Evolutionary conservation across 176 grass and related monocot species (phyloP).

Genomic region (Triticum aestivum): DNA sequence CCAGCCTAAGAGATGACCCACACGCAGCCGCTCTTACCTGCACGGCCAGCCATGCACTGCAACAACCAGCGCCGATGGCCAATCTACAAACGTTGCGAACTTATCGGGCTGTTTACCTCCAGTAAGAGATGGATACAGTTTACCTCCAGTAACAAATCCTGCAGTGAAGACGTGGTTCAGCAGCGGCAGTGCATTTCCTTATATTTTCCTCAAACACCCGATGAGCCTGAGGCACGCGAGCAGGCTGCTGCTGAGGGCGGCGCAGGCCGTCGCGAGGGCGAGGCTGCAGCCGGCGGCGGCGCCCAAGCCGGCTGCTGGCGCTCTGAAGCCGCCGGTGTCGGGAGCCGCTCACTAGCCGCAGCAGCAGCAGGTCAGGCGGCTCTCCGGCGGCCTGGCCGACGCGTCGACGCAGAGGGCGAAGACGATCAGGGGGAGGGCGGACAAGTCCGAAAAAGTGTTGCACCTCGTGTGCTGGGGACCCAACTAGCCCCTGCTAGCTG

Average conservation of each 20-base stretch:
- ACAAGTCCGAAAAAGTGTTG: slow-evolving; percentile 44
- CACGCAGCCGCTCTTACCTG: too few species aligned
- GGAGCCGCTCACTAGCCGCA: background rate
- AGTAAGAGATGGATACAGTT: too few species aligned
- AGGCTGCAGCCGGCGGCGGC: slow-evolving; percentile 11
- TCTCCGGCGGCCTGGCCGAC: background rate
- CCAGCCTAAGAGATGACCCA: too few species aligned
- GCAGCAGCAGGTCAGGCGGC: slow-evolving; percentile 7
- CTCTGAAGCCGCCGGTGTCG: background rate
- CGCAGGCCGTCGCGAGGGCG: slow-evolving; percentile 19
- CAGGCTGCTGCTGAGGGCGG: slow-evolving; percentile 21
- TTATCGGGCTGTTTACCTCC: too few species aligned
- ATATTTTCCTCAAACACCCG: background rate
- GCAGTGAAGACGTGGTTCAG: background rate
- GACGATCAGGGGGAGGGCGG: slow-evolving; percentile 14
- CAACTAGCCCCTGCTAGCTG: background rate
- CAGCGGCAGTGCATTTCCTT: background rate
- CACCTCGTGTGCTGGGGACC: slow-evolving; percentile 54
- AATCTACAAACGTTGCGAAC: too few species aligned
- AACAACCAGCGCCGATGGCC: too few species aligned
- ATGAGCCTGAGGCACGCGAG: slow-evolving; percentile 49
- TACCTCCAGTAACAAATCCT: too few species aligned
- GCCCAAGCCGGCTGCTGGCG: background rate
- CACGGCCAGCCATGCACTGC: too few species aligned
- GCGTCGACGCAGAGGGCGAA: background rate